Conservation (phyloP, 2,329 filamentous ascomycete genomes). For the Venturia pyrina region DNA sequence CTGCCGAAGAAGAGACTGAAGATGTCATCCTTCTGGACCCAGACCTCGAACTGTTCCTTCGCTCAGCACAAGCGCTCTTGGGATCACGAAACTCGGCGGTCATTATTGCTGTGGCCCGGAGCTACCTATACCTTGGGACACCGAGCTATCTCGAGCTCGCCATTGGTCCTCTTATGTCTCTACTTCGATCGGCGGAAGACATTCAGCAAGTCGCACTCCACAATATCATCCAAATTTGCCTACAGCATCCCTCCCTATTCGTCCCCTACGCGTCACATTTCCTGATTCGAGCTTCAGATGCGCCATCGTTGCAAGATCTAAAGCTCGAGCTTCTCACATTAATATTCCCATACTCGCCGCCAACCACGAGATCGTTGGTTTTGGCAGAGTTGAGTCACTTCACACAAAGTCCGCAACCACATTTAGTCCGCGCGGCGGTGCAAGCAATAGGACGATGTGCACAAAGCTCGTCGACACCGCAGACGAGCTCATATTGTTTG, state of each 20-base stretch:
- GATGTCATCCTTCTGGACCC: conserved; percentile 58
- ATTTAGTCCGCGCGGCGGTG: conserved; percentile 78
- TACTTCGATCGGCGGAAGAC: conserved; percentile 75
- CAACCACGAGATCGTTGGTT: conserved; percentile 66
- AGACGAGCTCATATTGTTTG: conserved; percentile 62
- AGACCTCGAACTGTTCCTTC: conserved; percentile 73
- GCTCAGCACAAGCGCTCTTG: conserved; percentile 70
- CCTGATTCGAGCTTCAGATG: conserved; percentile 69
- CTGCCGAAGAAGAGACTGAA: conserved; percentile 36
- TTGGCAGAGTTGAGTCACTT: conserved; percentile 93
- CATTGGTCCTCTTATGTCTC: conserved; percentile 74
- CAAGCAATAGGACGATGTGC: conserved; percentile 90
- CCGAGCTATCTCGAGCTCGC: conserved; percentile 63
- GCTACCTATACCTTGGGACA: conserved; percentile 72
- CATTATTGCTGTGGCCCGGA: conserved; percentile 74
- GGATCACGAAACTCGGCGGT: conserved; percentile 91
- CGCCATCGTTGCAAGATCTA: conserved; percentile 73
- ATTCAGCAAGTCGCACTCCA: conserved; percentile 84
- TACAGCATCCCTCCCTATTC: conserved; percentile 68
- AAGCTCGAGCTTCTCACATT: conserved; percentile 88
- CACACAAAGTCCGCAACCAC: conserved; percentile 61
- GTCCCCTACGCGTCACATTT: conserved; percentile 85
- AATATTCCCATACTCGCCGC: conserved; percentile 73
- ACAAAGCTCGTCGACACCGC: conserved; percentile 43
- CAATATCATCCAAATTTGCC: conserved; percentile 89